Evolutionary conservation across 306 rosid species (phyloP).

Genomic region (barrel medic (Medicago truncatula)): DNA sequence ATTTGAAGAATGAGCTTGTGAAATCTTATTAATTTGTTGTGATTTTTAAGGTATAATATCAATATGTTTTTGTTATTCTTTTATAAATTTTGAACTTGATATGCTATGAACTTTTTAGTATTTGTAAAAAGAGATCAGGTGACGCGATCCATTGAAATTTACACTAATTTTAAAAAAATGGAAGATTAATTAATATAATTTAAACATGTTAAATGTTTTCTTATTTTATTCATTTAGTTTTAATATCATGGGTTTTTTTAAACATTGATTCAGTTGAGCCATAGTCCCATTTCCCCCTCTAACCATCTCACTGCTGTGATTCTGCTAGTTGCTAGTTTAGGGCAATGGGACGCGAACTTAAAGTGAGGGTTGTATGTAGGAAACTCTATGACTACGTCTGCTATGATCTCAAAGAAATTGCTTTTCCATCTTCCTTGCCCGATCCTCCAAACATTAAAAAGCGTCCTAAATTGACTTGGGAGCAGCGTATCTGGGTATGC

Average conservation of each 20-base stretch:
- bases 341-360: constrained; percentile 49
- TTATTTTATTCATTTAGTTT: neutral
- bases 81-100: neutral
- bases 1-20: neutral
- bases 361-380: constrained; percentile 70
- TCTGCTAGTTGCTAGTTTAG: constrained; percentile 12
- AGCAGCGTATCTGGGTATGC: constrained; percentile 65
- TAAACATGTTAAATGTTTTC: neutral
- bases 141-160: neutral
- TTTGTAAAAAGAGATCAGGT: neutral
- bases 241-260: neutral
- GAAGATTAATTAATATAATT: neutral
- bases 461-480: constrained; percentile 75
- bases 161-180: neutral
- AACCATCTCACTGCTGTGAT: neutral
- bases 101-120: neutral
- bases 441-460: constrained; percentile 80
- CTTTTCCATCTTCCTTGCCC: constrained; percentile 87
- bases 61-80: neutral
- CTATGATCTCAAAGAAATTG: constrained; percentile 86
- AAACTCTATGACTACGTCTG: constrained; percentile 72
- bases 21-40: neutral
- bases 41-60: neutral
- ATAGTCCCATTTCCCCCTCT: neutral
- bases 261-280: neutral